Percentiles rank a stretch among this genome's conserved stretches.
phyloP scores from a whole-genome alignment of 1,139 yeast species.

The Candida frijolesensis region DNA sequence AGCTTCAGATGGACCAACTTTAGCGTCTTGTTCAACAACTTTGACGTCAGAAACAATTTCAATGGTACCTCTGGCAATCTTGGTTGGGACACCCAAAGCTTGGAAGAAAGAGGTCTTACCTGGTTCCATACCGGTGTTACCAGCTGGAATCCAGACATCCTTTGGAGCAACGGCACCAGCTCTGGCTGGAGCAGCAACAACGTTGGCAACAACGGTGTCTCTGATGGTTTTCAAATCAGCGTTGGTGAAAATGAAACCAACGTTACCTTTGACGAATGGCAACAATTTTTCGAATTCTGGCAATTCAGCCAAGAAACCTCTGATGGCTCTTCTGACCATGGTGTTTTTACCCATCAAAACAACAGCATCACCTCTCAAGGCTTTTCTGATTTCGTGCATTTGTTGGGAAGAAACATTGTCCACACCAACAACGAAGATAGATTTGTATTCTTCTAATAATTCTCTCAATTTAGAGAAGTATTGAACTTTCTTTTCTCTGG shows the following conservation, averaged over 20 bases:
- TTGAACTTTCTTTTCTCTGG: constrained; percentile 95
- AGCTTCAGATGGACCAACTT: constrained; percentile 99
- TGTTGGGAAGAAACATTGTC: constrained; percentile 99
- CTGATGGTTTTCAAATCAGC: constrained; percentile 88
- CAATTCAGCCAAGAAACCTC: constrained; percentile 90
- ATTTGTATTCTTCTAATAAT: constrained; percentile 94
- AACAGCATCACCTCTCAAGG: constrained; percentile 91
- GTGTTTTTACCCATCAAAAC: constrained; percentile 99
- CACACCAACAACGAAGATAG: constrained; percentile 97
- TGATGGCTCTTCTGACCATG: constrained; percentile 99
- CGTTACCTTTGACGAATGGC: constrained; percentile 96
- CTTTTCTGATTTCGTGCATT: constrained; percentile 99
- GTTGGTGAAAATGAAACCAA: constrained; percentile 99
- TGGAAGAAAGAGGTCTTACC: constrained; percentile 99
- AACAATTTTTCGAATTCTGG: constrained; percentile 95
- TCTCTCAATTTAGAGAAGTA: constrained; percentile 95
- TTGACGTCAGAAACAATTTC: constrained; percentile 97
- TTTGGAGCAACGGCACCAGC: constrained; percentile 99
- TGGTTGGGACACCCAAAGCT: constrained; percentile 99
- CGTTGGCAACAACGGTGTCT: constrained; percentile 84
- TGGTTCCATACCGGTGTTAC: constrained; percentile 99
- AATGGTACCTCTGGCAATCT: constrained; percentile 99
- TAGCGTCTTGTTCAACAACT: constrained; percentile 83
- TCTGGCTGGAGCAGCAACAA: constrained; percentile 99
- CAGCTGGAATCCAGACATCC: constrained; percentile 97